Base-by-base conservation (phyloP, 257 asterid species). In the Salvia hispanica region DNA sequence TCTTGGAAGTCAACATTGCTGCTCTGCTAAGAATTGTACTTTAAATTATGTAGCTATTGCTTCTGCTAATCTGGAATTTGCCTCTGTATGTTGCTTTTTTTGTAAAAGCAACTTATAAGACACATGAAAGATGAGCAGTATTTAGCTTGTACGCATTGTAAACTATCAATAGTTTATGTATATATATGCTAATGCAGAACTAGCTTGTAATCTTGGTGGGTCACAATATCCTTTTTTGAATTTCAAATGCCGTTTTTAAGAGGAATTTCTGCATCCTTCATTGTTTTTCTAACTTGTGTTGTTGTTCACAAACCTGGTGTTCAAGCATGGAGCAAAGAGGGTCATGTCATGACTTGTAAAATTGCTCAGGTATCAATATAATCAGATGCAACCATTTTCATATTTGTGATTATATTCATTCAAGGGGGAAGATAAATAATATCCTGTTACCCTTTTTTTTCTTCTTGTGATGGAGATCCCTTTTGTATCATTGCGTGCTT, bases 291-390 rank as follows among this genome's bases (percentile, higher is more conserved):
- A 55, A 16, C 78, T 2, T 80, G 73, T 76, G 13, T 73, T 67
- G 37, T 76, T 64, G 74, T 81, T 63, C n/a, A 43, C 48, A 72
- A 75, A 42, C 76, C 79, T 40, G 57, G 64, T 52, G 95, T 79
- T 78, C 65, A 70, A 77, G 95, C 92, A 70, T 92, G 98, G 98
- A 87, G 98, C 79, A 92, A 87, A 80, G 98, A 92, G 52, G 95
- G 96, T 8, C 95, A 92, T 76, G 77, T 69, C 70, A 89, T 89
- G 95, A 89, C 98, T 6, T 92, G 98, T 81, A 78, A 74, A 63
- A 86, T 87, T 70, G 98, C 96, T 37, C 96, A 89, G 95, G 96
- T 92, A 85, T 21, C n/a, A 0, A 8, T 16, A 36, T 50, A 0
- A 34, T 14, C 25, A 12, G 15, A 14, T 15, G 3, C 7, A 28